A percentile compares a stretch with the other conserved stretches of the same genome.
phyloP scores from a whole-genome alignment of 345 rosid genomes.

The Pseudoturritis turrita region DNA sequence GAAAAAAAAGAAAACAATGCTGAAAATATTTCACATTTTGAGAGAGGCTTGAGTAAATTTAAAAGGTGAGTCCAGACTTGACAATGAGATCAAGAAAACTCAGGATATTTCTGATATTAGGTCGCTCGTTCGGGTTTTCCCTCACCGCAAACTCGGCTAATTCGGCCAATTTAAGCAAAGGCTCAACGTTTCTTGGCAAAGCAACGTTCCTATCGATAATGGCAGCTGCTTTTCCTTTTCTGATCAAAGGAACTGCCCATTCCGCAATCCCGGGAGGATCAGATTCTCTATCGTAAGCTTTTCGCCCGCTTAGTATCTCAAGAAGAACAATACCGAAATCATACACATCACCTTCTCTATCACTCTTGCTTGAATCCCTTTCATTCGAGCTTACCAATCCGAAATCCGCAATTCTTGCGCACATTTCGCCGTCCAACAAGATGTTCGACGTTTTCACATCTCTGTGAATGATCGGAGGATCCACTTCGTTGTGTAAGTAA shows the following conservation, averaged over 20 bases:
- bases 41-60: neutral
- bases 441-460: slow-evolving; percentile 76
- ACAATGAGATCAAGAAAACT: slow-evolving; percentile 64
- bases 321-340: slow-evolving; percentile 68
- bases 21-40: slow-evolving; percentile 10
- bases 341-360: slow-evolving; percentile 59
- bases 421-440: slow-evolving; percentile 78
- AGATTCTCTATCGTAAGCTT: slow-evolving; percentile 61
- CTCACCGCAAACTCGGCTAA: slow-evolving; percentile 68
- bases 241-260: slow-evolving; percentile 72
- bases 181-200: slow-evolving; percentile 82
- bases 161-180: slow-evolving; percentile 72
- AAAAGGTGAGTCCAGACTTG: slow-evolving; percentile 59
- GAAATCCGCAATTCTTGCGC: slow-evolving; percentile 78
- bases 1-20: neutral
- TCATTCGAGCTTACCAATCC: slow-evolving; percentile 60
- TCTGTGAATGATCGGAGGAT: slow-evolving; percentile 61
- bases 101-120: slow-evolving; percentile 51
- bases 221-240: slow-evolving; percentile 66
- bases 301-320: slow-evolving; percentile 83
- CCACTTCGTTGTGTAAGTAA: slow-evolving; percentile 70
- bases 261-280: slow-evolving; percentile 60
- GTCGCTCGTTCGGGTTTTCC: slow-evolving; percentile 57
- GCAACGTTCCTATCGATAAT: slow-evolving; percentile 56
- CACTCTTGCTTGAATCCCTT: slow-evolving; percentile 44